These are phyloP conservation scores for Aspergillus floridensis DNA, from an alignment of 2,329 filamentous ascomycete species.

Conservation along the genomic window DNA sequence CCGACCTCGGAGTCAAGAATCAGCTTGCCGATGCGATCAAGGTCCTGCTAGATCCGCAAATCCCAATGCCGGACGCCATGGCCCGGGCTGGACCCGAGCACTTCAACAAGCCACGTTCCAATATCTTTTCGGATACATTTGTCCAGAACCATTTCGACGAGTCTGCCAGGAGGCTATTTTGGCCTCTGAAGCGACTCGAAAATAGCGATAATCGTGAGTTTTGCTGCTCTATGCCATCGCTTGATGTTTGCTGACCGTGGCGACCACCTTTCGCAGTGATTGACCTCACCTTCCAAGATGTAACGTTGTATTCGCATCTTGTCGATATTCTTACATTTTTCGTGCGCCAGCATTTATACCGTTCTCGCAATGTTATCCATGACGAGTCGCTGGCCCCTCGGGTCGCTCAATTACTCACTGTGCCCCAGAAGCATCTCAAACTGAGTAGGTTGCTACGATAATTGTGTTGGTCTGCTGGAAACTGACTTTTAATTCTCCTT, in stretches of 20 bases:
- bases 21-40: conserved; percentile 95
- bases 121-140: conserved; percentile 80
- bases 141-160: conserved; percentile 86
- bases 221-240: neutral
- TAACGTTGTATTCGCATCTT: conserved; percentile 85
- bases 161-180: conserved; percentile 80
- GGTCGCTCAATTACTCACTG: conserved; percentile 76
- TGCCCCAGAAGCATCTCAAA: conserved; percentile 87
- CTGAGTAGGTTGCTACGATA: conserved; percentile 61
- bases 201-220: conserved; percentile 54
- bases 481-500: conserved; percentile 1
- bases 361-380: conserved; percentile 85
- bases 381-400: conserved; percentile 73
- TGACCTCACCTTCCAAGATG: conserved; percentile 75
- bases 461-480: neutral
- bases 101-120: conserved; percentile 60
- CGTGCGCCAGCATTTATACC: conserved; percentile 79
- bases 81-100: conserved; percentile 65
- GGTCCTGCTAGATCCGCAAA: conserved; percentile 76
- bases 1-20: conserved; percentile 89
- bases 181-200: conserved; percentile 79
- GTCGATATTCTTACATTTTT: conserved; percentile 95
- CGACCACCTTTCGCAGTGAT: conserved; percentile 50
- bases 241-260: conserved; percentile 7
- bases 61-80: conserved; percentile 59